Conservation (phyloP, 352 stramenopile genomes). For the Phytopythium helicoides region DNA sequence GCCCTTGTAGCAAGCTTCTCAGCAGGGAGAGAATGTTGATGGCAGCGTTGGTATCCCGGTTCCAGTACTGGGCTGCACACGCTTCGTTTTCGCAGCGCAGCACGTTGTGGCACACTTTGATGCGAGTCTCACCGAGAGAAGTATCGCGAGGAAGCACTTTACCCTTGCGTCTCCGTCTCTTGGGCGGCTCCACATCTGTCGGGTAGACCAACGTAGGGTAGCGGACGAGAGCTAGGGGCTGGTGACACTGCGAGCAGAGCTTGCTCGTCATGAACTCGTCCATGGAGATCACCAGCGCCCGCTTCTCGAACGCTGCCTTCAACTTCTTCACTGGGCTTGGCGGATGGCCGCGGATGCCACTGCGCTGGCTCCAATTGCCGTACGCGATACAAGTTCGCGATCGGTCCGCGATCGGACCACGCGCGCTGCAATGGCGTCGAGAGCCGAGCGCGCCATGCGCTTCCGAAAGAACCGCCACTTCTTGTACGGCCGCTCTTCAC, state of each 20-base stretch:
- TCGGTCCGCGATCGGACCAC: not conserved
- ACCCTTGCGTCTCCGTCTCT: not conserved
- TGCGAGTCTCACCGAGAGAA: no score
- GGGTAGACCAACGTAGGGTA: no score
- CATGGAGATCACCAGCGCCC: conserved; percentile 3
- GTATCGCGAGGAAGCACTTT: no score
- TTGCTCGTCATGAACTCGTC: conserved; percentile 8
- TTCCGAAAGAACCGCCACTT: not conserved
- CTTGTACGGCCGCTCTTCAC: conserved; percentile 5
- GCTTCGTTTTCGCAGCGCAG: conserved; percentile 6
- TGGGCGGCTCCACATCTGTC: no score
- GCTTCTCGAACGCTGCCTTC: not conserved
- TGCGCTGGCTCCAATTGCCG: not conserved
- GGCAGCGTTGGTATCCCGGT: conserved; percentile 14
- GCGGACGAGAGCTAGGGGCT: not conserved
- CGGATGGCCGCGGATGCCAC: conserved; percentile 7
- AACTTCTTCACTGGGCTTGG: conserved; percentile 6
- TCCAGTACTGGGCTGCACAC: conserved; percentile 10
- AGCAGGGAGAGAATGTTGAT: conserved; percentile 18
- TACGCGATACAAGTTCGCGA: not conserved
- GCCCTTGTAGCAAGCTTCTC: no score
- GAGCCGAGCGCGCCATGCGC: not conserved
- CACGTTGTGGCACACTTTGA: conserved; percentile 11
- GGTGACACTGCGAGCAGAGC: conserved; percentile 5
- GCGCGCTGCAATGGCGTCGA: not conserved